Base-by-base conservation (phyloP, 2,329 filamentous ascomycete genomes). In the Penicillium vulpinum region DNA sequence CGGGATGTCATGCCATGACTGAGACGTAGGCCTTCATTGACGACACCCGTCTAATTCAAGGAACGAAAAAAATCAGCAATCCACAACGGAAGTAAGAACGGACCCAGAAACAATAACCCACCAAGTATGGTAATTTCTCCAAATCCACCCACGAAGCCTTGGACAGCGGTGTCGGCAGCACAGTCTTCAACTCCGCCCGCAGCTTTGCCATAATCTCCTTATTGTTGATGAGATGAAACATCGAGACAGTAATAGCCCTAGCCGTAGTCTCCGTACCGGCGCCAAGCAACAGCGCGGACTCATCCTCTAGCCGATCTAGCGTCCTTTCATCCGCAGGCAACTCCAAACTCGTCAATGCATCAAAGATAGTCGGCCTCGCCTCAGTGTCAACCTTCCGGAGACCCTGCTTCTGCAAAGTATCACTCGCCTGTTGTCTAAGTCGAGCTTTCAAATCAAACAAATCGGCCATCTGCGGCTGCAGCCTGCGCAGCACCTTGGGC, bases 61-160 rank as follows among this genome's bases (percentile, higher is more conserved):
- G 2, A 21, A 40, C 8, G 2, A 29, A 18, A 24, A n/a, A 16
- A 22, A 35, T 61, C 22, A 62, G 50, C 11, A 38, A 38, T 46
- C 6, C n/a, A 40, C 4, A 7, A n/a, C 18, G 18, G 2, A 33
- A 39, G 16, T 6, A 11, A 15, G 24, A 33, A 28, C 3, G 10
- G 2, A 24, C 6, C 1, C 7, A 8, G 40, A 45, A 13, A 21
- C 3, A 6, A 36, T 29, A 10, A 56, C 67, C 54, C 49, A 74
- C 72, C 54, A 78, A 58, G 57, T 76, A 77, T 0, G 75, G 74
- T n/a, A 77, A 55, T 45, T 65, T 63, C 62, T 78, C 74, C 26
- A 77, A 62, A 18, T 75, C 66, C 2, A 60, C 39, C 67, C 66
- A 69, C 6, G 62, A 56, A 24, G 63, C 62, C n/a, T 60, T 60